Percentiles rank a stretch among this genome's conserved stretches.
Conservation (phyloP, 2,329 filamentous ascomycete species). For the Paradendryphiella salina region DNA sequence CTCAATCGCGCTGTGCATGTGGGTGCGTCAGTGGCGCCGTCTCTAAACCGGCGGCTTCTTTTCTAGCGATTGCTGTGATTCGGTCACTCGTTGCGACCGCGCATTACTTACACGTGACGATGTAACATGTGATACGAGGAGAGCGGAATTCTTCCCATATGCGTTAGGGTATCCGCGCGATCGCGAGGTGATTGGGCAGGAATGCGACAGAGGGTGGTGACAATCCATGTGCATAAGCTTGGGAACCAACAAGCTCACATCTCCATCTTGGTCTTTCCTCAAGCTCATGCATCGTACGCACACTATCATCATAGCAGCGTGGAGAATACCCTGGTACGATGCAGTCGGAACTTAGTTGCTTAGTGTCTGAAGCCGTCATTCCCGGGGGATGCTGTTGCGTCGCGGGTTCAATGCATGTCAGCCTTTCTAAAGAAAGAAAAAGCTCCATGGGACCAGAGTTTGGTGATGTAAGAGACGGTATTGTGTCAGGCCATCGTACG, state of each 20-base stretch:
- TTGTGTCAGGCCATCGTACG: background rate
- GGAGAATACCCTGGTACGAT: background rate
- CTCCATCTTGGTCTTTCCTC: background rate
- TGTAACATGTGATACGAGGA: slow-evolving; percentile 4
- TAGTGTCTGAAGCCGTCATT: background rate
- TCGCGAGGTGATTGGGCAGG: background rate
- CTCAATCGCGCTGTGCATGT: slow-evolving; percentile 18
- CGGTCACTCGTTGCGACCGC: slow-evolving; percentile 34
- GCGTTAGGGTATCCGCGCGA: slow-evolving; percentile 2
- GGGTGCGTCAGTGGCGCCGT: slow-evolving; percentile 14
- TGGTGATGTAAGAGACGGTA: background rate
- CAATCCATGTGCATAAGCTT: background rate
- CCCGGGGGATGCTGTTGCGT: background rate
- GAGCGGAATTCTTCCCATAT: slow-evolving; percentile 1
- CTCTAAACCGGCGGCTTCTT: slow-evolving; percentile 5
- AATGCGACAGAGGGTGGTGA: background rate
- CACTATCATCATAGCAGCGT: slow-evolving; percentile 3
- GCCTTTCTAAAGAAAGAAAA: background rate
- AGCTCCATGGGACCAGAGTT: background rate
- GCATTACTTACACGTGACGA: background rate
- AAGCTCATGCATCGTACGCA: background rate
- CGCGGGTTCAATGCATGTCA: background rate
- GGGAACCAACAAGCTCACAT: background rate
- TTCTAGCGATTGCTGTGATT: background rate
- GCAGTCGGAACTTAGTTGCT: background rate